Evolutionary conservation across 495 filamentous ascomycete genomes (phyloP).

Genomic region (Umbilicaria muhlenbergii): DNA sequence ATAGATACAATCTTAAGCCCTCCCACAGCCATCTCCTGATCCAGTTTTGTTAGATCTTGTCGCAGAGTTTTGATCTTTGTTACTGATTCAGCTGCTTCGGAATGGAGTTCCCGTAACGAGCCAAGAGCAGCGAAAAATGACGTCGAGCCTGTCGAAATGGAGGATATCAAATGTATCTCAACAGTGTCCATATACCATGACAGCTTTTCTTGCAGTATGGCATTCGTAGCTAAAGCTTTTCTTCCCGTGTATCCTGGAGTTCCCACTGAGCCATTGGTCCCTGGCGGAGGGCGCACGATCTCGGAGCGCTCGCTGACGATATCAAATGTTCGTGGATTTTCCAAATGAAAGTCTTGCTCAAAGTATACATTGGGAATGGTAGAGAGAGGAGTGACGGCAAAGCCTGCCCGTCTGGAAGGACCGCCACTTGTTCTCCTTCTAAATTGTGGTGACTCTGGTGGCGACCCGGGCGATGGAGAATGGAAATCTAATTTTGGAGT

Average conservation of each 20-base stretch:
- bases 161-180: constrained; percentile 91
- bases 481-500: not conserved
- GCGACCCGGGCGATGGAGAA: constrained; percentile 16
- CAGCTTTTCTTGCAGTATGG: constrained; percentile 96
- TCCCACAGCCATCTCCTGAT: constrained; percentile 73
- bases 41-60: constrained; percentile 61
- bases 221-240: constrained; percentile 89
- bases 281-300: constrained; percentile 54
- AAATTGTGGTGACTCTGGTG: constrained; percentile 31
- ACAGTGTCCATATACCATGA: constrained; percentile 99
- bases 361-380: constrained; percentile 91
- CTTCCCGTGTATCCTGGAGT: constrained; percentile 40
- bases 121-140: constrained; percentile 95
- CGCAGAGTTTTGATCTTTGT: constrained; percentile 68
- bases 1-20: constrained; percentile 78
- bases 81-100: constrained; percentile 85
- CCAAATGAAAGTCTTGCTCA: constrained; percentile 85
- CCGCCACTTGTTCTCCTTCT: constrained; percentile 36
- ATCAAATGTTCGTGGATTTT: constrained; percentile 94
- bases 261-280: constrained; percentile 42
- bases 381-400: constrained; percentile 68
- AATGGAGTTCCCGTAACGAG: constrained; percentile 76
- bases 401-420: constrained; percentile 31
- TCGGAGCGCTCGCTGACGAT: constrained; percentile 93
- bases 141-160: constrained; percentile 84